Evolutionary conservation across 106 monocot species (phyloP).

Genomic region (Cymbidium sinense): DNA sequence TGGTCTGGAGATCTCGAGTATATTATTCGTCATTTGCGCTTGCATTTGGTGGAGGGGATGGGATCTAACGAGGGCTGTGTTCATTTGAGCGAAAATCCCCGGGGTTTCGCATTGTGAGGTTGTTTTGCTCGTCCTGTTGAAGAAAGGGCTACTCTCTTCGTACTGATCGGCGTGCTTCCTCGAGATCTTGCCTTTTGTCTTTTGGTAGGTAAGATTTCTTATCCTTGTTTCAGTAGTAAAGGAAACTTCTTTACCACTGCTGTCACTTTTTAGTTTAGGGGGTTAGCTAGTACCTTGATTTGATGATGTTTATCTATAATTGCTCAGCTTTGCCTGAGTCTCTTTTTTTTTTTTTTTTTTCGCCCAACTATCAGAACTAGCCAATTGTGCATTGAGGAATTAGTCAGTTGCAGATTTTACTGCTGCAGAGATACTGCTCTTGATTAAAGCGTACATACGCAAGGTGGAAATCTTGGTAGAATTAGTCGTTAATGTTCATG

Average conservation of each 20-base stretch:
- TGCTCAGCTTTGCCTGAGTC: neutral
- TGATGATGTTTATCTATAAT: neutral
- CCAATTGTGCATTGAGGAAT: neutral
- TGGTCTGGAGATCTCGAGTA: conserved; percentile 10
- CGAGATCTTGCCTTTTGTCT: neutral
- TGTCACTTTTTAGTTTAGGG: neutral
- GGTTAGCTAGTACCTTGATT: neutral
- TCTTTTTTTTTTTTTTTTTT: neutral
- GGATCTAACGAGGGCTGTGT: conserved; percentile 9
- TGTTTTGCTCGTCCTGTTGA: conserved; percentile 1
- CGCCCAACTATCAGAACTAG: neutral
- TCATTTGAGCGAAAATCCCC: neutral
- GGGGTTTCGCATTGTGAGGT: neutral
- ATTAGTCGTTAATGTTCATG: conserved; percentile 11
- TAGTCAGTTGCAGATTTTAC: neutral
- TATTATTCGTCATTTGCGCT: neutral
- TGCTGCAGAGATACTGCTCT: neutral
- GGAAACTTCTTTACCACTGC: neutral
- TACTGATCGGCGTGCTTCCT: conserved; percentile 5
- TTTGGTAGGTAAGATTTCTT: neutral
- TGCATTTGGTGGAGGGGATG: conserved; percentile 1
- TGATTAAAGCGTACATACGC: neutral
- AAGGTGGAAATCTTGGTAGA: neutral
- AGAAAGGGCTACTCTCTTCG: neutral
- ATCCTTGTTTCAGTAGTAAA: neutral